Base-by-base conservation (phyloP, 2,329 filamentous ascomycete species). In the Talaromyces piceae region DNA sequence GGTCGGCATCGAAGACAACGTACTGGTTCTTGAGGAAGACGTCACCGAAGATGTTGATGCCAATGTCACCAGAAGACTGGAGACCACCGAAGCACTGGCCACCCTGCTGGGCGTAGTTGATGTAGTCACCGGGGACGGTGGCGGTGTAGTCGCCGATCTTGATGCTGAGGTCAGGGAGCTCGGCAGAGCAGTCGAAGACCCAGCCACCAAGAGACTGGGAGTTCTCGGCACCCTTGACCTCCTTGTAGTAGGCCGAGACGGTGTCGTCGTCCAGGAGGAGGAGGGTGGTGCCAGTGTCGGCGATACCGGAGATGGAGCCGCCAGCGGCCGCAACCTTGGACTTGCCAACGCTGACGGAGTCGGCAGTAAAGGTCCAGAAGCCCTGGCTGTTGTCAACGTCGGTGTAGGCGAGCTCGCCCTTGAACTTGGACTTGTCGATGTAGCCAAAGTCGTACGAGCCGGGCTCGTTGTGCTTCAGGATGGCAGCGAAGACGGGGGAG, bases 1-100 rank as follows among this genome's bases (percentile, higher is more conserved):
- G 70, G 18, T 64, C 68, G 5, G 74, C 67, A 63, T 89, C 84
- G 65, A 88, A 89, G 45, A 88, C 81, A 26, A 85, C 82, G 63
- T 86, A 90, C 56, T 87, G 75, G 50, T 80, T 80, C 79, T 93
- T 93, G 58, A 93, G 77, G 72, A 90, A 88, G 51, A 87, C 76
- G 54, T 91, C 87, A 8, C 88, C 88, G 51, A 91, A 79, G 62
- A 94, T 88, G 51, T 77, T 81, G 56, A 84, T 76, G 5, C 75
- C 76, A 44, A 84, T 67, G n/a, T 76, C 78, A 1, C 67, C 61
- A 59, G 78, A 74, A 56, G 69, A 75, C 74, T 93, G 88, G 56
- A 94, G 78, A 45, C 87, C 88, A 50, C 88, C 88, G 66, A 81
- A 91, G 75, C 88, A 93, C 51, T 61, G 61, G 28, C 59, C 59